Evolutionary conservation across 768 basidiomycete species (phyloP).

Genomic region (Trametes villosa): DNA sequence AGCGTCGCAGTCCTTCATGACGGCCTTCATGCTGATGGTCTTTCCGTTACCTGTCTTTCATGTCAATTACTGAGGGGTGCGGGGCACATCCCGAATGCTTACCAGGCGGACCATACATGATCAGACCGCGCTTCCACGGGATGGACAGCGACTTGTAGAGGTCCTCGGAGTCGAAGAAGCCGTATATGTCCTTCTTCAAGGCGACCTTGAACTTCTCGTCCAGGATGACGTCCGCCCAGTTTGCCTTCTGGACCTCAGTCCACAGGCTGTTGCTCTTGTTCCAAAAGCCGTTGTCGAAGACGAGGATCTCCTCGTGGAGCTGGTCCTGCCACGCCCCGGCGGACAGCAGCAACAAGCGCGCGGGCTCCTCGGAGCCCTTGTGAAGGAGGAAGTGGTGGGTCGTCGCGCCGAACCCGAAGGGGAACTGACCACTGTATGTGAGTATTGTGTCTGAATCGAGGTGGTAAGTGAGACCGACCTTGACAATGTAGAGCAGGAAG

Average conservation of each 20-base stretch:
- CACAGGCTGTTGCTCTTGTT: slow-evolving; percentile 63
- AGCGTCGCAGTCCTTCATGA: slow-evolving; percentile 75
- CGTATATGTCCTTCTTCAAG: slow-evolving; percentile 74
- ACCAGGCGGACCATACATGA: slow-evolving; percentile 85
- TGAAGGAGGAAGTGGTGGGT: slow-evolving; percentile 59
- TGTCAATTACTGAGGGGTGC: too few species aligned
- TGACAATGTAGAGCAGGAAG: slow-evolving; percentile 56
- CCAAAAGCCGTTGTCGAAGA: slow-evolving; percentile 77
- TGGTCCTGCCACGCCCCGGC: slow-evolving; percentile 56
- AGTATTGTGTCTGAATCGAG: slow-evolving; percentile 5
- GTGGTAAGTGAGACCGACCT: slow-evolving; percentile 38
- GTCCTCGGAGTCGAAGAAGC: slow-evolving; percentile 77
- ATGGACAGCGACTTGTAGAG: slow-evolving; percentile 76
- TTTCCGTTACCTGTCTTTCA: slow-evolving; percentile 85
- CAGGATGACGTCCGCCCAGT: slow-evolving; percentile 78
- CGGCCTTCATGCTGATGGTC: slow-evolving; percentile 79
- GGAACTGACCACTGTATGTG: slow-evolving; percentile 34
- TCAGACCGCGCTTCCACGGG: slow-evolving; percentile 89
- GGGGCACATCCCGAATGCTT: not conserved
- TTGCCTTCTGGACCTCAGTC: slow-evolving; percentile 50
- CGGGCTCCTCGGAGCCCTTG: slow-evolving; percentile 58
- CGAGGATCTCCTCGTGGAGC: slow-evolving; percentile 74
- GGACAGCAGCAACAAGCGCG: slow-evolving; percentile 55
- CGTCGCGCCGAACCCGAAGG: slow-evolving; percentile 23
- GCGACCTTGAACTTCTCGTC: slow-evolving; percentile 68